Percentiles rank a stretch among this genome's conserved stretches.
phyloP scores from a whole-genome alignment of 2,329 filamentous ascomycete species.

The Neofusicoccum cordaticola region DNA sequence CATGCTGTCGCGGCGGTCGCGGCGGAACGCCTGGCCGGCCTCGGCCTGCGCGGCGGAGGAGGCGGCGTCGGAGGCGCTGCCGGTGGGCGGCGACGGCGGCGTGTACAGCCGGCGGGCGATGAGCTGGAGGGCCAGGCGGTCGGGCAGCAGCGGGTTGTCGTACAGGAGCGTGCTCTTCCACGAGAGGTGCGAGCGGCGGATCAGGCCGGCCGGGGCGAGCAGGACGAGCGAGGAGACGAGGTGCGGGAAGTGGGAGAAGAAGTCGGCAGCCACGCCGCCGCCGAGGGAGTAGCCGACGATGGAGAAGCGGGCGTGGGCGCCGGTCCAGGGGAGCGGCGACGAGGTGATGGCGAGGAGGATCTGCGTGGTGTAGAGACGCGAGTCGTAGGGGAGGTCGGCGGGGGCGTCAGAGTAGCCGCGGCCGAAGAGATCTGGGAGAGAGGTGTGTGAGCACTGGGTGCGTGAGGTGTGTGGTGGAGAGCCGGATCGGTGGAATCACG shows the following conservation, averaged over 20 bases:
- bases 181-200: conserved; percentile 62
- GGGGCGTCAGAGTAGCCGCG: conserved; percentile 75
- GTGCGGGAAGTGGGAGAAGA: conserved; percentile 66
- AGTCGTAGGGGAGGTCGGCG: conserved; percentile 65
- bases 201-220: conserved; percentile 74
- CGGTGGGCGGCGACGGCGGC: not conserved
- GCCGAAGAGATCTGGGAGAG: conserved; percentile 62
- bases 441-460: not conserved
- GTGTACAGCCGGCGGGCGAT: conserved; percentile 37
- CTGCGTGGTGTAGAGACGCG: conserved; percentile 66
- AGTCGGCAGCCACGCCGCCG: conserved; percentile 68
- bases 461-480: too few species aligned
- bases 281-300: conserved; percentile 79
- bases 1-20: not conserved
- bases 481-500: too few species aligned
- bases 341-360: conserved; percentile 64
- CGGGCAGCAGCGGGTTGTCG: conserved; percentile 58
- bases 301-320: conserved; percentile 55
- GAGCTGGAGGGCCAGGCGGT: conserved; percentile 52
- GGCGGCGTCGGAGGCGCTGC: not conserved
- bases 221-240: conserved; percentile 70
- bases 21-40: not conserved
- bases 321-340: conserved; percentile 67
- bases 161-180: conserved; percentile 64
- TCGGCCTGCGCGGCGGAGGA: not conserved